phyloP scores from a whole-genome alignment of 163 green algal species.

The Trebouxia gelatinosa region DNA sequence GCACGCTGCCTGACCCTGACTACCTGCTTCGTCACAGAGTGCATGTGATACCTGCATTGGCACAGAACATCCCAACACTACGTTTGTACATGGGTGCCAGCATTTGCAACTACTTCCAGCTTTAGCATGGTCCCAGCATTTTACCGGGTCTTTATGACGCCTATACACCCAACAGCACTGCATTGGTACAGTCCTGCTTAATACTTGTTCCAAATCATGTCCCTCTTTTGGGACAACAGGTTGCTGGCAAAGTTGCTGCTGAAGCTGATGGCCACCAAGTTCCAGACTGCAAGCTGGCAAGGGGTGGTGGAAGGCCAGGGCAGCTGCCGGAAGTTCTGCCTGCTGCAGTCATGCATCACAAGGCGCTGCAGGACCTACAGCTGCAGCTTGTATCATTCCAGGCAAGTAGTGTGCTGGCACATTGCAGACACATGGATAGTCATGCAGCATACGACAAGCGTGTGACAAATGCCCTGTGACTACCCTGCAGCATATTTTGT shows the following conservation, averaged over 20 bases:
- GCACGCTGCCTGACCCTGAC: neutral
- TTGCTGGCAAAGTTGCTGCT: neutral
- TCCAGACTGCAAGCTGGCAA: neutral
- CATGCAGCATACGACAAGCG: too few relatives aligned
- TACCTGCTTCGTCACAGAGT: neutral
- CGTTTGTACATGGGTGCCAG: neutral
- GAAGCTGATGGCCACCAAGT: neutral
- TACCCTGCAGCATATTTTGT: neutral
- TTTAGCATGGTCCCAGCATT: neutral
- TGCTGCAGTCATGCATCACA: slow-evolving; percentile 37
- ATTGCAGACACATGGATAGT: too few relatives aligned
- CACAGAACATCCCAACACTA: neutral
- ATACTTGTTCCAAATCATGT: too few relatives aligned
- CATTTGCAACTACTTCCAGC: neutral
- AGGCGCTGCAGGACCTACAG: slow-evolving; percentile 35
- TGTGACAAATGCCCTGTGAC: too few relatives aligned
- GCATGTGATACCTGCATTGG: neutral
- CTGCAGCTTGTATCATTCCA: slow-evolving; percentile 37
- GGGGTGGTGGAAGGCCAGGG: neutral
- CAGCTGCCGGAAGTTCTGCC: slow-evolving; percentile 32
- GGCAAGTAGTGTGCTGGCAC: slow-evolving; percentile 5
- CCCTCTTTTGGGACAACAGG: neutral
- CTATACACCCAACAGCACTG: neutral
- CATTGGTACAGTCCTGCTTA: neutral
- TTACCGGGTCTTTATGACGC: neutral